phyloP scores from a whole-genome alignment of 768 basidiomycete genomes.

The Trametes cinnabarina region DNA sequence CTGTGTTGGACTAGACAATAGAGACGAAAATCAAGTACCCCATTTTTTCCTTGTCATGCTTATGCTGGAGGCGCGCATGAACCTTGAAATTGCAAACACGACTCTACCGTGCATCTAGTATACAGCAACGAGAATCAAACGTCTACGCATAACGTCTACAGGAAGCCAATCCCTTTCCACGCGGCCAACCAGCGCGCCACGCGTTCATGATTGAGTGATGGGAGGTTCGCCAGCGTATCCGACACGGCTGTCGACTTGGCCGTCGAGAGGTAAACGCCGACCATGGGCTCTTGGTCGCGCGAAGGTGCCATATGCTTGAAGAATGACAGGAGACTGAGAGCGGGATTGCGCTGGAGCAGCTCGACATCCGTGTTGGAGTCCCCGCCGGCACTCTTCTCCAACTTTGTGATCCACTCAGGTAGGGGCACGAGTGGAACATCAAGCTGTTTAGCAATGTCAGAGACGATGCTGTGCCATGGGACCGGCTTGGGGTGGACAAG shows the following conservation, averaged over 20 bases:
- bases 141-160: neutral
- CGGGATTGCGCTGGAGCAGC: neutral
- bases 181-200: neutral
- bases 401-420: conserved; percentile 22
- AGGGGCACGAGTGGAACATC: conserved; percentile 25
- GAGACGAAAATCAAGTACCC: neutral
- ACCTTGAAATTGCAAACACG: too few relatives aligned
- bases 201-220: neutral
- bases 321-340: neutral
- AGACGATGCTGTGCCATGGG: conserved; percentile 26
- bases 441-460: conserved; percentile 15
- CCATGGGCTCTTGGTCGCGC: neutral
- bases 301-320: neutral
- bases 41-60: too few relatives aligned
- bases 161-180: neutral
- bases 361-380: neutral
- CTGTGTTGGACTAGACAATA: neutral
- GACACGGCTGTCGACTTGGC: neutral
- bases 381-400: neutral
- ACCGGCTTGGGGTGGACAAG: conserved; percentile 40
- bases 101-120: neutral
- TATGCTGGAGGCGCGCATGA: too few relatives aligned
- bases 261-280: neutral
- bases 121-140: neutral
- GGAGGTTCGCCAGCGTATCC: neutral